Evolutionary conservation across 2,329 filamentous ascomycete species (phyloP).

Genomic region (Phyllosticta capitalensis): DNA sequence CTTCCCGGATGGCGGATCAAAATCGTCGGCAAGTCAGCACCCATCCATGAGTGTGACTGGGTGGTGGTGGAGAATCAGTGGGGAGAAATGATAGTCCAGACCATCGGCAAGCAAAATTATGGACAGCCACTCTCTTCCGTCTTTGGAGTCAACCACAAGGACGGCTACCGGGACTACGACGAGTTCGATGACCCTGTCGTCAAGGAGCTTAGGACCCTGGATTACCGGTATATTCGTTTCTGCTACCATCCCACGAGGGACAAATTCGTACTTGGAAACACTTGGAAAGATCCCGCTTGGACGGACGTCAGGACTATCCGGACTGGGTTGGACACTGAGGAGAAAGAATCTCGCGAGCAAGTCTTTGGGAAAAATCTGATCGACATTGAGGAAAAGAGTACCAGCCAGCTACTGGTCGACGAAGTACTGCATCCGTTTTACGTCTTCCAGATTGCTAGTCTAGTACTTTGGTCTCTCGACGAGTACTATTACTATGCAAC

Average conservation of each 20-base stretch:
- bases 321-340: conserved; percentile 75
- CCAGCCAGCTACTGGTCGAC: conserved; percentile 73
- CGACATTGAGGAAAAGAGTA: conserved; percentile 83
- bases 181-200: conserved; percentile 69
- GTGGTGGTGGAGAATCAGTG: conserved; percentile 96
- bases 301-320: conserved; percentile 65
- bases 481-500: conserved; percentile 96
- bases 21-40: conserved; percentile 58
- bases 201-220: conserved; percentile 63
- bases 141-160: conserved; percentile 59
- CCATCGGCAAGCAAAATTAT: conserved; percentile 51
- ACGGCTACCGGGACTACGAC: conserved; percentile 55
- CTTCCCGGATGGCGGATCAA: conserved; percentile 77
- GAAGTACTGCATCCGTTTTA: conserved; percentile 98
- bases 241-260: conserved; percentile 84
- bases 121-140: conserved; percentile 55
- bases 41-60: conserved; percentile 74
- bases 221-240: conserved; percentile 91
- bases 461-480: conserved; percentile 89
- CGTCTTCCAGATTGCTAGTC: conserved; percentile 91
- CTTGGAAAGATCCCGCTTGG: conserved; percentile 94
- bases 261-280: conserved; percentile 75
- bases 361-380: conserved; percentile 89
- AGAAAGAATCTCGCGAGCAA: conserved; percentile 69
- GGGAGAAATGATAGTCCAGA: conserved; percentile 77